Conservation (phyloP, 768 basidiomycete species). For the Leccinum olivaceopallidum region DNA sequence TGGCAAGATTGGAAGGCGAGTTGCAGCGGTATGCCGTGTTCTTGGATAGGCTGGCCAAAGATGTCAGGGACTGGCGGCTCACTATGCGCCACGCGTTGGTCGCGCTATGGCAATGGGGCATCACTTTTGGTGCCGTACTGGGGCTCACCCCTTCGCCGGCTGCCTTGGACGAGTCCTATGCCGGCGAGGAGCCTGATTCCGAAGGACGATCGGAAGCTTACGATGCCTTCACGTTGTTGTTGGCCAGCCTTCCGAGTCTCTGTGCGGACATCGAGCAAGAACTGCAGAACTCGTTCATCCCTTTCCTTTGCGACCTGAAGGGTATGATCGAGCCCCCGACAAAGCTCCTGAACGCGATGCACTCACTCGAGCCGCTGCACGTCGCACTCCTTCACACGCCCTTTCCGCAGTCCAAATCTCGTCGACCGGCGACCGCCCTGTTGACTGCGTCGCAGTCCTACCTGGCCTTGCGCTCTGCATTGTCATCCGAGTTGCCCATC, state of each 20-base stretch:
- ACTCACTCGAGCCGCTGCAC: conserved; percentile 72
- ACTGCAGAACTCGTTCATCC: conserved; percentile 55
- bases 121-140: conserved; percentile 66
- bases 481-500: conserved; percentile 67
- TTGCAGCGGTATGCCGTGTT: conserved; percentile 58
- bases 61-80: conserved; percentile 63
- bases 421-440: conserved; percentile 62
- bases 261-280: conserved; percentile 52
- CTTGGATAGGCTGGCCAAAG: conserved; percentile 59
- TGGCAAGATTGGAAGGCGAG: conserved; percentile 56
- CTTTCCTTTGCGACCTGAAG: conserved; percentile 57
- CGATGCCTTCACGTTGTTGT: conserved; percentile 65
- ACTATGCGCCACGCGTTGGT: conserved; percentile 49
- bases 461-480: conserved; percentile 71
- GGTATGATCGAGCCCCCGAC: conserved; percentile 61
- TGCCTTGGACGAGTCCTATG: conserved; percentile 9
- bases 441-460: conserved; percentile 77
- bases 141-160: conserved; percentile 49
- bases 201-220: conserved; percentile 57
- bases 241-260: conserved; percentile 55
- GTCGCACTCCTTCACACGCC: conserved; percentile 67
- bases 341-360: conserved; percentile 70
- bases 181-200: conserved; percentile 17
- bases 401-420: conserved; percentile 52
- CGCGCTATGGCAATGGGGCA: conserved; percentile 60